Base-by-base conservation (phyloP, 805 yeast species). In the Schwanniomyces vanrijiae region DNA sequence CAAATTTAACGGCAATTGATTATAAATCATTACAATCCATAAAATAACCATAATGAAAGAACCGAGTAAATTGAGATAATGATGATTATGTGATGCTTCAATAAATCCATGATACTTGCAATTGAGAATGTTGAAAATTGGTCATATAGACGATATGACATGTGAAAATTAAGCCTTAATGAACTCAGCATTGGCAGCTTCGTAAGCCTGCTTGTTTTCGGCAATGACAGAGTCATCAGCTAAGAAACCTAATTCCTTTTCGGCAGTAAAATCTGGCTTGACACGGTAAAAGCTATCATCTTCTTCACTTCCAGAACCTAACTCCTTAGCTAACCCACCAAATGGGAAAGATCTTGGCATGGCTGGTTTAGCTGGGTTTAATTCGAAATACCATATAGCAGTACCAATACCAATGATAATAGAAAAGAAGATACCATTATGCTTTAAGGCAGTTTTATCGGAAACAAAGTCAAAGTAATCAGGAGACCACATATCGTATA, bases 401-500 rank as follows among this genome's bases (percentile, higher is more conserved):
- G 61, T 65, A n/a, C 76, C 82, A 57, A 85, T 79, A 2, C 69
- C 69, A 50, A 69, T 41, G 38, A 73, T 51, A 31, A 60, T 55
- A 4, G 66, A 59, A 49, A 73, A 69, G 66, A 85, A 85, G 6
- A 71, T 60, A n/a, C 68, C 69, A 52, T 83, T 78, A 64, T 81
- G 81, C 55, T 67, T 75, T 44, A 82, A 64, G 1, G 96, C 95
- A 26, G 80, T 76, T 40, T 66, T 61, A 65, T 86, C 85, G 34
- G 78, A 69, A 28, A 82, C 86, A 33, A 73, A 64, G 55, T 83
- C 82, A 63, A 75, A 81, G 60, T 83, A 78, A 60, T 88, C 95
- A 10, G 96, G 94, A 7, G 96, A 80, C 96, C 96, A 88, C 76
- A 87, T 77, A 65, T 88, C 91, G 60, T 83, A 75, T 65, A 80